Evolutionary conservation across 2,329 filamentous ascomycete species (phyloP).

Genomic region (Lachnellula cervina): DNA sequence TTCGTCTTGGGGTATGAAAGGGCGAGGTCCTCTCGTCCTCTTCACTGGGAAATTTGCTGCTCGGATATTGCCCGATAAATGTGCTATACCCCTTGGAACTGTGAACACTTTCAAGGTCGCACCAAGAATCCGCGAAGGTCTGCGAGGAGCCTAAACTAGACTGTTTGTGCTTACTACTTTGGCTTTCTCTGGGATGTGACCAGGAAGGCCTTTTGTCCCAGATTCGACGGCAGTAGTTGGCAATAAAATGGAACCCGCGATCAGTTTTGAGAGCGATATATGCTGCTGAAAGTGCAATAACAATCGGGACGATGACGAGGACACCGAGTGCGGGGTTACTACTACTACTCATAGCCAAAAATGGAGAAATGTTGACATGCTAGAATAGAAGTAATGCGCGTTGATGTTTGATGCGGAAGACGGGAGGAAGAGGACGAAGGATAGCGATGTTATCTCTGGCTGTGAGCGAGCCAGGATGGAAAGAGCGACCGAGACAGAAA

Average conservation of each 20-base stretch:
- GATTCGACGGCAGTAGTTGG: constrained; percentile 18
- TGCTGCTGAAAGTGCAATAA: constrained; percentile 34
- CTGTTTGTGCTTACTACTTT: constrained; percentile 24
- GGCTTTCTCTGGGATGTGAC: constrained; percentile 27
- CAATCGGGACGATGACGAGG: constrained; percentile 43
- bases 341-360: constrained; percentile 35
- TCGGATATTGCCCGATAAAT: constrained; percentile 20
- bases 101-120: constrained; percentile 33
- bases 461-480: neutral
- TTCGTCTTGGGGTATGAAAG: constrained; percentile 6
- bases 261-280: constrained; percentile 29
- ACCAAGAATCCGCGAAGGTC: constrained; percentile 34
- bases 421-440: neutral
- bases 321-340: constrained; percentile 38
- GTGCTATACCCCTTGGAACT: constrained; percentile 24
- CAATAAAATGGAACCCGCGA: constrained; percentile 20
- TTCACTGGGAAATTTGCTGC: constrained; percentile 2
- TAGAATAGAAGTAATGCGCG: constrained; percentile 17
- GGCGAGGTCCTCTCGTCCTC: constrained; percentile 4
- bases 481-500: neutral
- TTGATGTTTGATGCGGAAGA: constrained; percentile 1
- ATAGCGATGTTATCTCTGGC: neutral
- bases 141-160: constrained; percentile 33
- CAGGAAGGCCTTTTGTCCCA: constrained; percentile 24
- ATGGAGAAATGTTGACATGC: constrained; percentile 20